A percentile compares a stretch with the other conserved stretches of the same genome.
These are phyloP conservation scores for Cystobasidium sp. DNA, from an alignment of 1,284 basidiomycete genomes.

Conservation along the genomic window DNA sequence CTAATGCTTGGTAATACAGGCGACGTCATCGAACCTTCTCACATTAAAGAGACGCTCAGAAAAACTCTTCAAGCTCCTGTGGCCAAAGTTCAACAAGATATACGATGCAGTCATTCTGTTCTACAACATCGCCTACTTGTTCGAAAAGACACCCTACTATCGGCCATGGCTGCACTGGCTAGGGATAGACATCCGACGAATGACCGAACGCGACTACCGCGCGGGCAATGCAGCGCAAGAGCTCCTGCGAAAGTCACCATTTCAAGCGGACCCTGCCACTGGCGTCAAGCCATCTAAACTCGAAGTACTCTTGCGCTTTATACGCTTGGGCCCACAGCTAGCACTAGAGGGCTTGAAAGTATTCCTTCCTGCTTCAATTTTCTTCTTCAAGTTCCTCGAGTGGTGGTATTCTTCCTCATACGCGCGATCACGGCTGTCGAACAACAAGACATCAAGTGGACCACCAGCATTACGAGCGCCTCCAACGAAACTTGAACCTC, in stretches of 20 bases:
- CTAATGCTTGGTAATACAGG: neutral
- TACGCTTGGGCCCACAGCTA: slow-evolving; percentile 27
- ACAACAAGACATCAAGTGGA: slow-evolving; percentile 63
- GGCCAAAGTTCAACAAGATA: slow-evolving; percentile 77
- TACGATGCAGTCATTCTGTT: slow-evolving; percentile 81
- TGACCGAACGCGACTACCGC: slow-evolving; percentile 72
- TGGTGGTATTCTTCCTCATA: slow-evolving; percentile 99
- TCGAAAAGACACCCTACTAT: slow-evolving; percentile 83
- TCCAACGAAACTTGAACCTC: slow-evolving; percentile 62
- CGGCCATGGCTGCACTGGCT: slow-evolving; percentile 89
- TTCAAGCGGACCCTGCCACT: slow-evolving; percentile 13
- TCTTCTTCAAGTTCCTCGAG: slow-evolving; percentile 95
- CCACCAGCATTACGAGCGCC: slow-evolving; percentile 74
- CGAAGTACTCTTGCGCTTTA: slow-evolving; percentile 9
- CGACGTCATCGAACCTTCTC: neutral
- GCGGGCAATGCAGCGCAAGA: slow-evolving; percentile 61
- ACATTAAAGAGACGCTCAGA: slow-evolving; percentile 3
- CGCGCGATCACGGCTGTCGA: slow-evolving; percentile 70
- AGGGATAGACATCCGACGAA: slow-evolving; percentile 76
- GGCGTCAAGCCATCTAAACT: slow-evolving; percentile 10
- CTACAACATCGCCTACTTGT: slow-evolving; percentile 88
- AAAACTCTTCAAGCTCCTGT: slow-evolving; percentile 56
- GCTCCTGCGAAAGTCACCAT: slow-evolving; percentile 43
- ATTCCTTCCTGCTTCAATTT: slow-evolving; percentile 87
- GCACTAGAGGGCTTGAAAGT: slow-evolving; percentile 65